Percentiles rank a stretch among this genome's conserved stretches.
These are phyloP conservation scores for Quercus parvula DNA, from an alignment of 306 rosid species.

Conservation along the genomic window DNA sequence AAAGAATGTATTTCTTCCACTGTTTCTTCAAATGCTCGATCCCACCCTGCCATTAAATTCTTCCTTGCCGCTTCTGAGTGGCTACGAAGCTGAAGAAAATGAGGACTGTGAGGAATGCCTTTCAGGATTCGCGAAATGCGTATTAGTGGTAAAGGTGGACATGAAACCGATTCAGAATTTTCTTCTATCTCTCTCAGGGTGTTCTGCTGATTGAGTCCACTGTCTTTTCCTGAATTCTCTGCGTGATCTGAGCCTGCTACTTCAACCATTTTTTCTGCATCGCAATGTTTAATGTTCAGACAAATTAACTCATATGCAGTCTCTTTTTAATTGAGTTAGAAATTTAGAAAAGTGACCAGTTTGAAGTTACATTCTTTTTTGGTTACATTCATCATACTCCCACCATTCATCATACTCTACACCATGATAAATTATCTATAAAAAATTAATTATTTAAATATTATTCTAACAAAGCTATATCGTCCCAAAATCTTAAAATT, in stretches of 20 bases:
- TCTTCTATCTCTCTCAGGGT: background rate
- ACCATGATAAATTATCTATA: no score
- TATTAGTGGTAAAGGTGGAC: conserved; percentile 6
- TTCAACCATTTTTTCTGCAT: background rate
- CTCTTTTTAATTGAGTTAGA: no score
- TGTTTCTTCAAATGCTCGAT: conserved; percentile 16
- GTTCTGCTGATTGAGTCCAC: background rate
- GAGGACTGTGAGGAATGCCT: conserved; percentile 27
- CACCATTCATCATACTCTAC: no score
- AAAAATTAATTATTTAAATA: no score
- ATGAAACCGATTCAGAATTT: background rate
- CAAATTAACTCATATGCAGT: no score
- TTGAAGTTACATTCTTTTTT: no score
- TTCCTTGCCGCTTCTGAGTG: conserved; percentile 9
- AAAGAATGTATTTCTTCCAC: conserved; percentile 3
- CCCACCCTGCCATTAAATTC: conserved; percentile 20
- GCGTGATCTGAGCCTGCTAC: background rate
- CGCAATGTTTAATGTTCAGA: no score
- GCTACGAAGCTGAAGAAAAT: conserved; percentile 10
- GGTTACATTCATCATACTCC: no score
- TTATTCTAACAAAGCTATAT: no score
- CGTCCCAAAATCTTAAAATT: no score
- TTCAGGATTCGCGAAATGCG: conserved; percentile 14
- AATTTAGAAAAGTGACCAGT: no score
- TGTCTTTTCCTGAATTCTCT: background rate